Base-by-base conservation (phyloP, 306 rosid genomes). In the Medicago ruthenica region DNA sequence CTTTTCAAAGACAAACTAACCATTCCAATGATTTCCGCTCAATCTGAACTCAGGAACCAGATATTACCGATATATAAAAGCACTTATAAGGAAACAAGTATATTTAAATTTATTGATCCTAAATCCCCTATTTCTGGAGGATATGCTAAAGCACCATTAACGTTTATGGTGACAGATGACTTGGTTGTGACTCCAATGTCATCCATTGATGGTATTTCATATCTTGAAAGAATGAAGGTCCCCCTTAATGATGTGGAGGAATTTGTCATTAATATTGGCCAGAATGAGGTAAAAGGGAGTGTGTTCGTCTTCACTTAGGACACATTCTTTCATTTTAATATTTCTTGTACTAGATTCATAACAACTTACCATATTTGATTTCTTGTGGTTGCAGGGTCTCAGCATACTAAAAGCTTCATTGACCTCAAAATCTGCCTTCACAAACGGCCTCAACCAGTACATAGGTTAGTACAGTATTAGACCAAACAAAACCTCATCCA, bases 371-470 rank as follows among this genome's bases (percentile, higher is more conserved):
- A 44, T 44, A 44, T 44, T 44, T 63, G 68, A 6, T 36, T 63
- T 2, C 39, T 3, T 59, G 14, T 42, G 48, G 8, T 13, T 59
- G 47, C 69, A 79, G 83, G 73, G 68, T 72, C 68, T 79, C 3
- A 41, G 42, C 15, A 15, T 79, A n/a, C 45, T 79, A 2, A 68
- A 34, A 68, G 81, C 70, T 44, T 68, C 58, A 31, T 42, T 77
- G 70, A 42, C 18, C 17, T 67, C 81, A 24, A 27, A 68, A 4
- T 57, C 81, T 8, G 48, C 58, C 22, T 70, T 78, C 57, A 48
- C 71, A 12, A 39, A 47, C 0, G 64, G 77, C 21, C 47, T 78
- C 9, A 48, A 27, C 0, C 63, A 71, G 4, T 21, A 60, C 45
- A 31, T 59, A 7, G 3, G 64, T 58, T 11, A 58, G 64, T 10